Percentiles rank a stretch among this genome's conserved stretches.
Conservation (phyloP, 2,329 filamentous ascomycete species). For the Calonectria honghensis region DNA sequence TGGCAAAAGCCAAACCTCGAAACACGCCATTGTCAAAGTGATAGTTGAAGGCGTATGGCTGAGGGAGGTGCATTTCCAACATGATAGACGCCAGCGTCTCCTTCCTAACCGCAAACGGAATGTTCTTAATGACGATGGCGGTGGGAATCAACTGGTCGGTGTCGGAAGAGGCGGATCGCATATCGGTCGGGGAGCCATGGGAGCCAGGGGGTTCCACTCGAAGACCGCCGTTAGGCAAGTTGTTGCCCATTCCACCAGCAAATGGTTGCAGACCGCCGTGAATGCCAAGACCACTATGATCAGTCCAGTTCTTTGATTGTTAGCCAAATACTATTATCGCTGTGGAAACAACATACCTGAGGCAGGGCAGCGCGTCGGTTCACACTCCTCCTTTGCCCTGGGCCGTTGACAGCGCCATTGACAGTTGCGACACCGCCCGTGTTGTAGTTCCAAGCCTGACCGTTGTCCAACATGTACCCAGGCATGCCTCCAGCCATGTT, state of each 20-base stretch:
- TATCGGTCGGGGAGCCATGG: constrained; percentile 63
- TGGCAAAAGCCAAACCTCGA: constrained; percentile 95
- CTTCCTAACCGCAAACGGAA: constrained; percentile 98
- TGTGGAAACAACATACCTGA: constrained; percentile 74
- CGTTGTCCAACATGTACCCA: constrained; percentile 77
- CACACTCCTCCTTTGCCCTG: constrained; percentile 73
- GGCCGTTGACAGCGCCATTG: constrained; percentile 79
- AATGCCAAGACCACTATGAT: constrained; percentile 67
- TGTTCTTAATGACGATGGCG: constrained; percentile 99
- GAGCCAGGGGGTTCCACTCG: constrained; percentile 65
- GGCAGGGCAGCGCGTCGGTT: constrained; percentile 80
- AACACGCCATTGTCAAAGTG: constrained; percentile 99
- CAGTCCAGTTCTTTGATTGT: constrained; percentile 69
- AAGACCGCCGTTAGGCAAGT: constrained; percentile 64
- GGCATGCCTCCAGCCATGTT: constrained; percentile 66
- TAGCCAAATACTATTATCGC: constrained; percentile 18
- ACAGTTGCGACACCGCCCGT: constrained; percentile 79
- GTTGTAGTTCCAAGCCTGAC: constrained; percentile 86
- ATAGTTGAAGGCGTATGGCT: constrained; percentile 99
- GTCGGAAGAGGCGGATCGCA: constrained; percentile 68
- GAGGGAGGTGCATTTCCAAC: constrained; percentile 93
- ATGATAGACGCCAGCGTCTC: constrained; percentile 95
- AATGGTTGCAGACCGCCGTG: constrained; percentile 62
- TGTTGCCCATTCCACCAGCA: constrained; percentile 59
- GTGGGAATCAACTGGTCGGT: constrained; percentile 96